Base-by-base conservation (phyloP, 306 rosid species). In the Cyclanthera cordifolia region DNA sequence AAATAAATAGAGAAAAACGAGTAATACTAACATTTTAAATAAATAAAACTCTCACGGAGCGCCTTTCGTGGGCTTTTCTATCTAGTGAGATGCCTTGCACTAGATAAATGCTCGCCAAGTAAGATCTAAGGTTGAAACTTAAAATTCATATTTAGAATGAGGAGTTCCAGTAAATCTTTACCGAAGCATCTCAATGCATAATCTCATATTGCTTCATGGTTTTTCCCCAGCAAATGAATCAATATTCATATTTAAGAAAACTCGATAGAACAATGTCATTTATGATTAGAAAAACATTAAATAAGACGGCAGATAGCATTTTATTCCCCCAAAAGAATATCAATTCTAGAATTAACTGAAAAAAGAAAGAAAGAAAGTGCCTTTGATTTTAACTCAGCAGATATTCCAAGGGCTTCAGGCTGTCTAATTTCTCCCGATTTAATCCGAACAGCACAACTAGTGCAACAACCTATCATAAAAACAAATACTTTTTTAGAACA, bases 371-470 rank as follows among this genome's bases (percentile, higher is more conserved):
- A 27, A 72, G 37, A 47, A 59, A 56, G 57, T 75, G 67, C 99
- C 93, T 90, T 84, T 34, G 89, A 85, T 83, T 58, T 93, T 82
- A 93, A 72, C 37, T 93, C 96, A 8, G 95, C 88, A 67, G 97
- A 93, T 71, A 93, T 93, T 54, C 99, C 99, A 34, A 93, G 87
- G 6, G 99, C 99, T 79, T 89, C 88, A 47, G 99, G 99, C 81
- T 93, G 99, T 76, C 93, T 83, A 74, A 93, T 74, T 73, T 93
- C 74, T 67, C 99, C 99, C 41, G 81, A 82, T 84, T 93, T 93
- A 46, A 93, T 73, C 14, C 99, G 99, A 21, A 93, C 99, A 43
- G 97, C 99, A 69, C 97, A 93, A 76, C 99, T 93, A 61, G 97
- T 93, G 74, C 99, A 93, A 82, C 99, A 93, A 74, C 99, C 99